Base-by-base conservation (phyloP, 2,329 filamentous ascomycete species). In the Thermochaetoides dissita region DNA sequence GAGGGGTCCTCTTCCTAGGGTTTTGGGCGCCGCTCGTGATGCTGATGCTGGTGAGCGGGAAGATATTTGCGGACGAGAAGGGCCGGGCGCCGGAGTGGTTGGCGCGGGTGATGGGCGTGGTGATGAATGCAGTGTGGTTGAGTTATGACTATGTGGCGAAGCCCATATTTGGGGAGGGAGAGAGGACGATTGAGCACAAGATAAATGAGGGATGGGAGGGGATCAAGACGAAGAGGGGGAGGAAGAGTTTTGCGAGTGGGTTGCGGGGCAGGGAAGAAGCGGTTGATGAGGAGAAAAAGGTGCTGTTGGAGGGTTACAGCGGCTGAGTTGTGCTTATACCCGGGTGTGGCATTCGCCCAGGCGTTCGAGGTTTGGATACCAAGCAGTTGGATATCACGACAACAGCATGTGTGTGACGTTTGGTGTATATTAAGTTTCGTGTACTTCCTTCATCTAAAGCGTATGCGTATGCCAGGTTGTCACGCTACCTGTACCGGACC, bases 81-180 rank as follows among this genome's bases (percentile, higher is more conserved):
- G 87, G 87, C 0, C 73, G 67, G 41, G 64, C 75, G 40, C 87
- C 88, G 0, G 54, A 55, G 9, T 93, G 84, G 84, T 48, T 89
- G 39, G 68, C 64, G 3, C 58, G 59, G 10, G 40, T 72, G 0
- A 65, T 70, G 43, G 69, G 66, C 1, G 58, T 66, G 1, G 9
- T 81, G 2, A 76, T 81, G 45, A 67, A 62, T 10, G 8, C 62
- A 3, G 45, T 65, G 8, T 74, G 70, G 70, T 51, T 58, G 45
- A 50, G 47, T 3, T 71, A 74, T 39, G 69, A 73, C 40, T 30
- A 29, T 2, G 56, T 67, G 2, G 57, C 67, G 50, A 79, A 76
- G 58, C 64, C 61, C 1, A 34, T 80, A 0, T 95, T 93, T 66
- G 89, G 89, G 1, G 84, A 96, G 56, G 91, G 91, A 0, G 89